Evolutionary conservation across 1,284 basidiomycete genomes (phyloP).

Genomic region (Uromyces viciae-fabae): DNA sequence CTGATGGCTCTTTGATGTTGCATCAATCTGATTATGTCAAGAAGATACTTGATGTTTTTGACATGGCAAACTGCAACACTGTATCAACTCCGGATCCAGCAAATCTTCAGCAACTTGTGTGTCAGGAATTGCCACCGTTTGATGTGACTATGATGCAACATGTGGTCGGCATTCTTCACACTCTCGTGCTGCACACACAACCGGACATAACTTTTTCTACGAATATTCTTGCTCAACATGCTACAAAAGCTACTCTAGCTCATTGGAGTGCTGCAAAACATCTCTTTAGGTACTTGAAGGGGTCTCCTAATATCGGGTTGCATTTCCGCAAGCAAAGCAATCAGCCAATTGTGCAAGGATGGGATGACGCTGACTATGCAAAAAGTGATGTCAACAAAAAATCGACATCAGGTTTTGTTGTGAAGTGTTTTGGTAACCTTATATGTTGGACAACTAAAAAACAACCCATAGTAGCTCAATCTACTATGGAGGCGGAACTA

Average conservation of each 20-base stretch:
- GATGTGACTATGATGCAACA: background rate
- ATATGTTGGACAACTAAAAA: constrained; percentile 24
- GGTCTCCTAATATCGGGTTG: no score
- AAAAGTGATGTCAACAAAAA: background rate
- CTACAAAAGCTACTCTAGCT: background rate
- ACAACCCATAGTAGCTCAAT: background rate
- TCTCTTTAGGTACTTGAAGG: background rate
- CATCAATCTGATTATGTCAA: constrained; percentile 1
- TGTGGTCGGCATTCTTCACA: background rate
- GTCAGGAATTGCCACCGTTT: background rate
- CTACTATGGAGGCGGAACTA: background rate
- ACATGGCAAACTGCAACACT: background rate
- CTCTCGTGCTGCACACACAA: background rate
- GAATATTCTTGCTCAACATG: background rate
- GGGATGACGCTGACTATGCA: constrained; percentile 6
- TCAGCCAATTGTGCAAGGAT: no score
- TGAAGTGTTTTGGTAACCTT: background rate
- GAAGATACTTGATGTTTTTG: background rate
- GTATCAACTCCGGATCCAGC: background rate
- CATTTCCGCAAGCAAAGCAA: no score
- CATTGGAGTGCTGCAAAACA: background rate
- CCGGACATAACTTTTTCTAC: background rate
- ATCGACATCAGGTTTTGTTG: background rate
- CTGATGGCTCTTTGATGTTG: background rate
- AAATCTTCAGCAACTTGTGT: background rate